Conservation (phyloP, 1,284 basidiomycete species). For the Apiotrichum brassicae region DNA sequence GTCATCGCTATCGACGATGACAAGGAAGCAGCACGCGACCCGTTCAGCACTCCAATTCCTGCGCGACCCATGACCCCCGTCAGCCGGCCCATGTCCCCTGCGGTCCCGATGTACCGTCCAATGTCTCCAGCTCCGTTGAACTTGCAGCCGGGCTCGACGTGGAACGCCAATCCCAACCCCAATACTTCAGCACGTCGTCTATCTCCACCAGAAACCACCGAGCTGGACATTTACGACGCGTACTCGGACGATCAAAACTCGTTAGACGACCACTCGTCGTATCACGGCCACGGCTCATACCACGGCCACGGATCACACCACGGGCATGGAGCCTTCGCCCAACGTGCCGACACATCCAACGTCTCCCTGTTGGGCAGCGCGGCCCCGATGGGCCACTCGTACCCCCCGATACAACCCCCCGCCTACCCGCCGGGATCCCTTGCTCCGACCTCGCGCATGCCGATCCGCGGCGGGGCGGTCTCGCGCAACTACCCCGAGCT, state of each 20-base stretch:
- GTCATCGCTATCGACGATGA: constrained; percentile 80
- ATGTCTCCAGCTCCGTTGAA: not conserved
- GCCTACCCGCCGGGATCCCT: not conserved
- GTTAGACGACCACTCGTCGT: not conserved
- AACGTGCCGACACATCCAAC: not conserved
- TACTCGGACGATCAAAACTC: not conserved
- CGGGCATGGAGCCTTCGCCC: not conserved
- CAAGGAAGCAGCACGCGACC: constrained; percentile 46
- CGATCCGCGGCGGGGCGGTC: not conserved
- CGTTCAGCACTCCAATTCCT: not conserved
- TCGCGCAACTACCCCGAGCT: no score
- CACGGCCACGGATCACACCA: constrained; percentile 2
- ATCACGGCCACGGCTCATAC: constrained; percentile 4
- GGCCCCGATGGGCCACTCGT: not conserved
- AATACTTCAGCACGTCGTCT: not conserved
- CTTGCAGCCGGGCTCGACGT: not conserved
- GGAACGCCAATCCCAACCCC: not conserved
- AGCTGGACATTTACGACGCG: constrained; percentile 3
- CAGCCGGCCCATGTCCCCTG: not conserved
- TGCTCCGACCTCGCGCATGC: not conserved
- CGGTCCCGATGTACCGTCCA: not conserved
- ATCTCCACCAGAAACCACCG: not conserved
- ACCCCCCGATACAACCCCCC: not conserved
- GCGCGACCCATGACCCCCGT: not conserved
- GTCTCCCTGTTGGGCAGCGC: not conserved